Evolutionary conservation across 2,329 filamentous ascomycete species (phyloP), one percentile per base, ranked within the genome.

Genomic region (Phyllosticta citriasiana): DNA sequence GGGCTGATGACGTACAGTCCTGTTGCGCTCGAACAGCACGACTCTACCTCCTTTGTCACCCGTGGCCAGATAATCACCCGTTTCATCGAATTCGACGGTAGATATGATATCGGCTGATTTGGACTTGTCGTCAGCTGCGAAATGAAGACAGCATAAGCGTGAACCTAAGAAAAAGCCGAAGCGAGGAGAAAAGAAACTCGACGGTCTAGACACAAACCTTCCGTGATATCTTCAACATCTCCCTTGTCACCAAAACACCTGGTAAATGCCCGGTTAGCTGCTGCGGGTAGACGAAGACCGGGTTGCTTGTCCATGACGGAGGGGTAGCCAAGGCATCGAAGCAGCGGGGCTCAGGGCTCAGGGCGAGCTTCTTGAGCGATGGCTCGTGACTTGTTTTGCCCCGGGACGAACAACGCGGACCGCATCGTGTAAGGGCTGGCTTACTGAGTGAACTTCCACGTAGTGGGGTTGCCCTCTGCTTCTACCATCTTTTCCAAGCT

Each of bases 221-320:
- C 92, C 78, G 92, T 97, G 76, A 97, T 97, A 76, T 97, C 92
- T 78, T 97, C 94, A 67, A 99, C 93, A 80, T 99, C 94, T 70
- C 94, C 94, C 80, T 99, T 99, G 80, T 99, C 94, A 77, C 94
- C 94, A 79, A 99, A 99, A 82, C 94, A 97, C 81, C 93, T 97
- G 71, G 33, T 55, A 50, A 47, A 19, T 8, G 33, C 10, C 27
- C 30, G 33, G 60, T 62, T 26, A 62, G 56, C 60, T 24, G 33
- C 33, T 26, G 55, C 40, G 22, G 52, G 22, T 22, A 4, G 25
- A 25, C 25, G 12, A n/a, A 5, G 40, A 16, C 40, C 40, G 14
- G 14, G 40, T 47, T 47, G 40, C 19, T 47, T 47, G 40, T 47
- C 40, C 40, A 47, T 47, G 40, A n/a, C n/a, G 40, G 40, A 47